Evolutionary conservation across 768 basidiomycete species (phyloP), one percentile per base, ranked within the genome.

Genomic region (Kwoniella bestiolae): DNA sequence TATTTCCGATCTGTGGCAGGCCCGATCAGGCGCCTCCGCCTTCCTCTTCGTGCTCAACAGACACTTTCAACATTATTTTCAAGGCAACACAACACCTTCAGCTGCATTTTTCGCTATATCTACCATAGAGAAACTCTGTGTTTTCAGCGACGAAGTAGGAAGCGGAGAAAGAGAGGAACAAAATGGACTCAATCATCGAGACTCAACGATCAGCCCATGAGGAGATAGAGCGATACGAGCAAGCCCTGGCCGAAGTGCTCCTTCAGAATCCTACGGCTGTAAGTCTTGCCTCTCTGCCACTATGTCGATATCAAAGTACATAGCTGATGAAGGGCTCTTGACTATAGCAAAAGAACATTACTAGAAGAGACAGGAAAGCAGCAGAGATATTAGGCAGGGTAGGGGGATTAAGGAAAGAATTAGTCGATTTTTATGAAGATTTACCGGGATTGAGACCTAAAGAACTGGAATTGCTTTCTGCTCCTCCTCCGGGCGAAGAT

Each of bases 181-280:
- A 28, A 47, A 96, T 96, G 94, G 93, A 97, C 85, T 94, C 92
- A 50, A 84, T 92, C 75, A 85, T 97, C 78, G 95, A 99, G 83
- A 83, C 91, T n/a, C 91, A 95, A 78, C 88, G 95, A 57, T 93
- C 94, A 75, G 91, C 90, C 12, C 95, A 98, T 82, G 94, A 97
- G 82, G 94, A 97, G 81, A 86, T 93, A 26, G 95, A 99, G 83
- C 88, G 91, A 57, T 91, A 92, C 72, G 91, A 98, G 80, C 86
- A 88, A 52, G 92, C 90, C 9, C 86, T 97, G 18, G 91, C 92
- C 62, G 88, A 88, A 3, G 84, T 96, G 16, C 86, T 98, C 31
- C 89, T 91, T 52, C 81, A 82, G 66, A 74, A 77, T 23, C 78
- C 77, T 16, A 75, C 68, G 9, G 76, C 74, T 21, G 82, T 83